Evolutionary conservation across 2,329 filamentous ascomycete genomes (phyloP).

Genomic region (Nemania bipapillata): DNA sequence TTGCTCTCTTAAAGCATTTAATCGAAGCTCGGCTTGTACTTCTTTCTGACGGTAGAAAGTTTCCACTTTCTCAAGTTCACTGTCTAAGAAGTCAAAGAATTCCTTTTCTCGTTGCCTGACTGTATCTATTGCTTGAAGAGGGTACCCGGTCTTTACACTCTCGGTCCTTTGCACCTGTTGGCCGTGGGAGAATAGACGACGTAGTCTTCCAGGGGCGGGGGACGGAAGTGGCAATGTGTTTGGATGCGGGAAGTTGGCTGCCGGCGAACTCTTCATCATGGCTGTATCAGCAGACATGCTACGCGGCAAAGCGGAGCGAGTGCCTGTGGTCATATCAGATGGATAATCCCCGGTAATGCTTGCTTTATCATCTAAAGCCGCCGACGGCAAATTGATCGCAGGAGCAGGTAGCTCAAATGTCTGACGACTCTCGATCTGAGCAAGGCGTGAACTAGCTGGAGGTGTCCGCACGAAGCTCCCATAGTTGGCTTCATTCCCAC

Average conservation of each 20-base stretch:
- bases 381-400: constrained; percentile 59
- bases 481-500: constrained; percentile 59
- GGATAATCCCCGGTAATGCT: background rate
- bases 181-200: constrained; percentile 56
- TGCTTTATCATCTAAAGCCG: constrained; percentile 41
- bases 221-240: constrained; percentile 41
- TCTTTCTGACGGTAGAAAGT: constrained; percentile 89
- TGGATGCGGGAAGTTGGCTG: constrained; percentile 35
- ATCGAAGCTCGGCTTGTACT: constrained; percentile 78
- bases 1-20: constrained; percentile 79
- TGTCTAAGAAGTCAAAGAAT: constrained; percentile 86
- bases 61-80: constrained; percentile 90
- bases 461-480: constrained; percentile 64
- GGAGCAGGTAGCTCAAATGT: constrained; percentile 66
- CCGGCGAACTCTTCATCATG: constrained; percentile 24
- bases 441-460: constrained; percentile 43
- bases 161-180: constrained; percentile 52
- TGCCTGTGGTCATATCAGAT: constrained; percentile 21
- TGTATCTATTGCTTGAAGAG: constrained; percentile 58
- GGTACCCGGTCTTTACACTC: constrained; percentile 56
- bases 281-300: constrained; percentile 52
- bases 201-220: constrained; percentile 49
- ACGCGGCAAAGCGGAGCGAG: constrained; percentile 51
- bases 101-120: constrained; percentile 80
- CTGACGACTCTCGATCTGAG: constrained; percentile 47